These are phyloP conservation scores for Fraxinus baroniana DNA, from an alignment of 305 asterid genomes.

Conservation along the genomic window DNA sequence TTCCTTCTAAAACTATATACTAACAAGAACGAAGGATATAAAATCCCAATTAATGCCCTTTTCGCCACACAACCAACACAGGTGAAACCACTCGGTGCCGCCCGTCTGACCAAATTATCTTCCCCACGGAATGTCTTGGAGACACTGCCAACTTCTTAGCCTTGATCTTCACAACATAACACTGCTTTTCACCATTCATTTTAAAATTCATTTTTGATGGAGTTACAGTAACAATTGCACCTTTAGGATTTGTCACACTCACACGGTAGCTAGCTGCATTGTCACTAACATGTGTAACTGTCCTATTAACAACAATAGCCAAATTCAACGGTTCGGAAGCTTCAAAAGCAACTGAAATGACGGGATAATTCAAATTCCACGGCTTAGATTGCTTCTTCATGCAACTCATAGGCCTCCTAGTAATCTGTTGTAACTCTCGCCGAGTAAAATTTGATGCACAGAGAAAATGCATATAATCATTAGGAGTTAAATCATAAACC, in stretches of 20 bases:
- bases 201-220: constrained; percentile 50
- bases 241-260: constrained; percentile 38
- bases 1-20: not conserved
- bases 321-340: constrained; percentile 13
- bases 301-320: constrained; percentile 39
- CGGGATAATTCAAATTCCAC: constrained; percentile 75
- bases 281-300: constrained; percentile 53
- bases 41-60: constrained; percentile 20
- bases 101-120: constrained; percentile 67
- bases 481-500: constrained; percentile 49
- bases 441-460: constrained; percentile 56
- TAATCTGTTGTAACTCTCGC: constrained; percentile 35
- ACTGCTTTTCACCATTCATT: constrained; percentile 41
- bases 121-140: constrained; percentile 48
- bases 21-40: not conserved
- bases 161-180: constrained; percentile 44
- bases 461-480: constrained; percentile 56
- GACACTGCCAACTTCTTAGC: constrained; percentile 40
- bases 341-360: constrained; percentile 48
- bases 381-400: constrained; percentile 33
- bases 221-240: constrained; percentile 37
- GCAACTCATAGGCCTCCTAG: constrained; percentile 39
- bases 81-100: constrained; percentile 61
- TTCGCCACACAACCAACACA: constrained; percentile 60
- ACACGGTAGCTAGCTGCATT: constrained; percentile 31